Evolutionary conservation across 73 alveolate species (phyloP).

Genomic region (Uronychia binucleata): DNA sequence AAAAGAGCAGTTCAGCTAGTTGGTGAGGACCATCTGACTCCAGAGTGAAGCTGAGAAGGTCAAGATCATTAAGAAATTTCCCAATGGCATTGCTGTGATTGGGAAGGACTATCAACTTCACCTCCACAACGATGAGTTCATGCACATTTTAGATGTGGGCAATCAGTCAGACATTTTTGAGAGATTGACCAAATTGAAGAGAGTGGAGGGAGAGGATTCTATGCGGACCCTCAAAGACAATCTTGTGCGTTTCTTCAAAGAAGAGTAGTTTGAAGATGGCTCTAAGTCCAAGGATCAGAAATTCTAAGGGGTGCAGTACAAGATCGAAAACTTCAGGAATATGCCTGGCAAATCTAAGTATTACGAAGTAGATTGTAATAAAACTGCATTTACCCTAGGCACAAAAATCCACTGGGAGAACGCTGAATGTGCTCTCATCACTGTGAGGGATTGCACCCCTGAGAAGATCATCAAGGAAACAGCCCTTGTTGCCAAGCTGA

Average conservation of each 20-base stretch:
- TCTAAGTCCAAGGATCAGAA: background rate
- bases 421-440: background rate
- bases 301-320: background rate
- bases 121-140: background rate
- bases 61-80: background rate
- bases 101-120: background rate
- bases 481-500: background rate
- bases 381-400: background rate
- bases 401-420: background rate
- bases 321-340: background rate
- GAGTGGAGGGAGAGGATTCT: background rate
- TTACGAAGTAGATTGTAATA: background rate
- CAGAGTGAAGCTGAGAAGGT: background rate
- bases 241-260: background rate
- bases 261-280: background rate
- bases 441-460: background rate
- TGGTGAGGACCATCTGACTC: background rate
- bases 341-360: background rate
- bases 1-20: background rate
- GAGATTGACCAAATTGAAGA: background rate
- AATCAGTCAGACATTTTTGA: background rate
- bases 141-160: background rate
- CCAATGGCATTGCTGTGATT: background rate
- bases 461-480: slow-evolving; percentile 1
- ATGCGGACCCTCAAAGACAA: background rate